These are phyloP conservation scores for Colletotrichum somersetense DNA, from an alignment of 2,329 filamentous ascomycete genomes.

Conservation along the genomic window DNA sequence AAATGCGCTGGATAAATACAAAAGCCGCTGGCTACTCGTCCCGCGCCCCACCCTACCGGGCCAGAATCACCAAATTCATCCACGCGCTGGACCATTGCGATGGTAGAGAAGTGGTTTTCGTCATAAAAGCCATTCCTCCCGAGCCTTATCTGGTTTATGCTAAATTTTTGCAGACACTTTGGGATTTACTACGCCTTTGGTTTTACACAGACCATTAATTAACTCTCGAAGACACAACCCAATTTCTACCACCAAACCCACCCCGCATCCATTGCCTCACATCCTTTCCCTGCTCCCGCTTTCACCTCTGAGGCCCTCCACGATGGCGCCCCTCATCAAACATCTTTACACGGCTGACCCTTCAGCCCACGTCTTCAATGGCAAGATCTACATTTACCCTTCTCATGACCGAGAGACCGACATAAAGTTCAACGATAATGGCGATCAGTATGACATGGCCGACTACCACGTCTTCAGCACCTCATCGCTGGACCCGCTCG, in stretches of 20 bases:
- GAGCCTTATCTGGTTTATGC: not conserved
- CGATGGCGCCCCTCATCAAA: conserved; percentile 74
- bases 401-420: conserved; percentile 83
- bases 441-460: conserved; percentile 86
- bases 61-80: conserved; percentile 37
- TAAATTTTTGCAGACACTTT: not conserved
- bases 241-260: conserved; percentile 6
- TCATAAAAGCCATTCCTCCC: conserved; percentile 17
- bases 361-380: conserved; percentile 83
- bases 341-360: conserved; percentile 85
- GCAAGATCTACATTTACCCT: conserved; percentile 82
- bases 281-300: not conserved
- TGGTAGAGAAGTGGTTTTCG: conserved; percentile 11
- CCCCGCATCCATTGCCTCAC: conserved; percentile 17
- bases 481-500: conserved; percentile 63
- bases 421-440: conserved; percentile 84
- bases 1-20: conserved; percentile 44
- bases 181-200: not conserved
- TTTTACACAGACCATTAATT: not conserved
- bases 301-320: not conserved
- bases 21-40: conserved; percentile 38
- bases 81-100: conserved; percentile 2
- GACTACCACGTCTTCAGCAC: conserved; percentile 85
- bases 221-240: not conserved
- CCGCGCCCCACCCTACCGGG: conserved; percentile 38